These are phyloP conservation scores for Hortiboletus flavorubellus DNA, from an alignment of 768 basidiomycete species.

Conservation along the genomic window DNA sequence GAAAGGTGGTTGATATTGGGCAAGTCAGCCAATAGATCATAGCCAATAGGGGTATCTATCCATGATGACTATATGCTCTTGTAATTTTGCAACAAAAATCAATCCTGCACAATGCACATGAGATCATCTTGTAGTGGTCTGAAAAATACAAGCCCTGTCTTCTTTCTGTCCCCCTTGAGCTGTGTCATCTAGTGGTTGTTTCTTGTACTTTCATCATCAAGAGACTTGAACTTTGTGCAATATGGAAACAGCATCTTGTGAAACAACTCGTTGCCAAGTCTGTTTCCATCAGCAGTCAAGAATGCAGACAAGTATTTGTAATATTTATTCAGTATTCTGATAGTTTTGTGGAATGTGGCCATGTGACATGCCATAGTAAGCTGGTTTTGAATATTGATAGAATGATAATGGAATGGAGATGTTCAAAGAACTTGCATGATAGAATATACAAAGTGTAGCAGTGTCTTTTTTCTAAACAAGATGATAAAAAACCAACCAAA, in stretches of 20 bases:
- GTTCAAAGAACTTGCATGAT: slow-evolving; percentile 24
- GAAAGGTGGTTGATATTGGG: not conserved
- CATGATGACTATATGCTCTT: not conserved
- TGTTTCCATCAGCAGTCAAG: no score
- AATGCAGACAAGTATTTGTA: slow-evolving; percentile 13
- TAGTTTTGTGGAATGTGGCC: slow-evolving; percentile 26
- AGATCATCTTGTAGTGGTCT: not conserved
- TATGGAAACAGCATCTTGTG: no score
- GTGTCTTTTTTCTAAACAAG: no score
- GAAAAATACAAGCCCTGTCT: slow-evolving; percentile 4
- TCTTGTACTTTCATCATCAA: no score
- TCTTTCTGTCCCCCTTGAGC: no score
- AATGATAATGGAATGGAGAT: slow-evolving; percentile 20
- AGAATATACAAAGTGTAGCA: no score
- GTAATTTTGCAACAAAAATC: not conserved
- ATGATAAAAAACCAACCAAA: no score
- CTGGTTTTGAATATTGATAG: slow-evolving; percentile 11
- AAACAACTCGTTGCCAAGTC: no score
- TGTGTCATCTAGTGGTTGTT: no score
- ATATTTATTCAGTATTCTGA: slow-evolving; percentile 18
- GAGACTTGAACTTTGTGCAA: no score
- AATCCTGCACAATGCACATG: slow-evolving; percentile 10
- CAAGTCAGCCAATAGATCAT: not conserved
- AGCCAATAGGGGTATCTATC: not conserved
- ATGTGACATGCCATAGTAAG: slow-evolving; percentile 15